Base-by-base conservation (phyloP, 1,284 basidiomycete species). In the Cutaneotrichosporon daszewskae region DNA sequence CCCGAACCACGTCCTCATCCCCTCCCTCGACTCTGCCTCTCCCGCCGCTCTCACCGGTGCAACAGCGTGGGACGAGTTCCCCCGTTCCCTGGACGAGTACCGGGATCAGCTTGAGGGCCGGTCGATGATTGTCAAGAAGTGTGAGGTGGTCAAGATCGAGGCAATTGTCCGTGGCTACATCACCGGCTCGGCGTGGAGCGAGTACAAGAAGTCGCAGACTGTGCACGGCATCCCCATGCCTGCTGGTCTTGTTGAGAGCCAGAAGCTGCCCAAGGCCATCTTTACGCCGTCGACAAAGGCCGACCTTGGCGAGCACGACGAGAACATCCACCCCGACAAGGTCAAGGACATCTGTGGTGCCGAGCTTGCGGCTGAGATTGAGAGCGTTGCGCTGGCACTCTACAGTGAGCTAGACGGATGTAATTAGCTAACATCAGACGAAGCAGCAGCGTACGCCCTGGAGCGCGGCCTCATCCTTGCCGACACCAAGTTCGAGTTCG, bases 241-340 rank as follows among this genome's bases (percentile, higher is more conserved):
- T 0, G 68, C 77, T 3, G 87, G 84, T 7, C 74, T 97, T 20
- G 74, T 84, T n/a, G 94, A 99, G 74, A 87, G 85, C 7, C 77
- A 87, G 55, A 83, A 85, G 60, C 74, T 96, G 22, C 79, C 83
- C 7, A 75, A 84, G 57, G 87, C 94, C 0, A 72, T 97, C 34
- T 95, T 98, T 66, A 98, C 95, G 0, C 95, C 95, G 0, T 94
- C 88, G 1, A 98, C 94, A 10, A 98, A 99, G 69, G 95, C 94
- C 0, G 91, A 92, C 47, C 83, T 87, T 60, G 95, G 95, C 6
- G 78, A 79, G 29, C 92, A 98, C 64, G 94, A 98, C 68, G 92
- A 97, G 69, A 99, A 99, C 69, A 96, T 99, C 53, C 90, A 92
- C 41, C 90, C 91, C 1, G 83, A 86, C 57, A 77, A 81, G 77